phyloP scores from a whole-genome alignment of 495 filamentous ascomycete genomes.

The Neurospora sublineolata region DNA sequence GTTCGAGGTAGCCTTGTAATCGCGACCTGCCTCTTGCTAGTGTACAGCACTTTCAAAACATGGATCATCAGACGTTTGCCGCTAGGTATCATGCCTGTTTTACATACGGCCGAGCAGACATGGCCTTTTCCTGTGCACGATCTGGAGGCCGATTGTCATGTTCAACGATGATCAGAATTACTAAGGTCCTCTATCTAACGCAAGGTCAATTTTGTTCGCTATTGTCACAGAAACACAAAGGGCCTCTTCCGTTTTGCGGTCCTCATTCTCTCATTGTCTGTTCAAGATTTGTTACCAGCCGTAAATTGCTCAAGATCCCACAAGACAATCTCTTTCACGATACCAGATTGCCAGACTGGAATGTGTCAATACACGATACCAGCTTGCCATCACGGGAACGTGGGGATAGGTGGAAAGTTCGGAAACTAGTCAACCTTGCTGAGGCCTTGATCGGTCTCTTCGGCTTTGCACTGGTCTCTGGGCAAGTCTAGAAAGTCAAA shows the following conservation, averaged over 20 bases:
- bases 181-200: neutral
- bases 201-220: neutral
- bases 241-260: neutral
- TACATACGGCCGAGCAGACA: neutral
- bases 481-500: slow-evolving; percentile 1
- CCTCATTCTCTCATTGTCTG: neutral
- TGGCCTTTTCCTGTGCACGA: neutral
- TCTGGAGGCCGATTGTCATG: neutral
- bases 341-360: neutral
- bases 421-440: neutral
- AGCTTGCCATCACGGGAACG: neutral
- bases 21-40: neutral
- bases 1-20: neutral
- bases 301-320: neutral
- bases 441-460: neutral
- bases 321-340: neutral
- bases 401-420: neutral
- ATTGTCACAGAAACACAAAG: neutral
- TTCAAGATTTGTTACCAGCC: neutral
- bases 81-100: neutral
- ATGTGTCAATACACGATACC: neutral
- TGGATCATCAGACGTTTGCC: neutral
- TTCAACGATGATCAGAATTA: neutral
- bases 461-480: neutral
- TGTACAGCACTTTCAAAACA: neutral